Percentiles rank a stretch among this genome's conserved stretches.
Conservation (phyloP, 192 early-diverging fungal species). For the Endogone sp. region DNA sequence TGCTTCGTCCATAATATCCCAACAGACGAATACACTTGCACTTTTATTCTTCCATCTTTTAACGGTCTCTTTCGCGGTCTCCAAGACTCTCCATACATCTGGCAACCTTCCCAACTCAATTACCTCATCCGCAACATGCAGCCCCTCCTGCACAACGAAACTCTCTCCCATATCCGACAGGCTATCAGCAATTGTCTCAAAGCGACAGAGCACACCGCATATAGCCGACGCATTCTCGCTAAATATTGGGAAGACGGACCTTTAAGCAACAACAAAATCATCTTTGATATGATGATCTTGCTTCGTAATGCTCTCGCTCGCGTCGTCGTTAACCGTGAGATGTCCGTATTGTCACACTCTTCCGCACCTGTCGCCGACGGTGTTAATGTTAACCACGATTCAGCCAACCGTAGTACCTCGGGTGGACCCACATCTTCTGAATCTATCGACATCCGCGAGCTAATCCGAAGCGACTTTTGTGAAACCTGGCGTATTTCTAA, state of each 20-base stretch:
- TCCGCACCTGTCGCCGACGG: not conserved
- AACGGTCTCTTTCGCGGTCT: slow-evolving; percentile 53
- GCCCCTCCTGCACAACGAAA: slow-evolving; percentile 41
- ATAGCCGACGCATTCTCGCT: slow-evolving; percentile 42
- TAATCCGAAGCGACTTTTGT: slow-evolving; percentile 12
- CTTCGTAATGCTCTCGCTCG: slow-evolving; percentile 51
- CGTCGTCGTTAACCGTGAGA: slow-evolving; percentile 19
- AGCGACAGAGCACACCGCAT: slow-evolving; percentile 27
- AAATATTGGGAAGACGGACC: slow-evolving; percentile 42
- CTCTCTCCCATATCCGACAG: slow-evolving; percentile 37
- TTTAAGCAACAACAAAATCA: slow-evolving; percentile 49
- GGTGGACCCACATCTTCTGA: not conserved
- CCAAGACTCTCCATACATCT: slow-evolving; percentile 40
- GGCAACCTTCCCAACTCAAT: slow-evolving; percentile 41
- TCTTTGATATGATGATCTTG: slow-evolving; percentile 44
- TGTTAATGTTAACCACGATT: not conserved
- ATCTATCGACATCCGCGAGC: slow-evolving; percentile 1
- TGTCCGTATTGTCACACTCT: not conserved
- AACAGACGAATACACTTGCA: slow-evolving; percentile 35
- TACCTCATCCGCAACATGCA: slow-evolving; percentile 42
- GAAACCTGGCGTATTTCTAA: not conserved
- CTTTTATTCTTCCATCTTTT: slow-evolving; percentile 56
- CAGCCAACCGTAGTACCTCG: slow-evolving; percentile 10
- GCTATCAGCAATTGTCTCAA: slow-evolving; percentile 33
- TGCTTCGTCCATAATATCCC: slow-evolving; percentile 16